Percentiles rank a stretch among this genome's conserved stretches.
Evolutionary conservation across 2,329 filamentous ascomycete genomes (phyloP).

Genomic region (Nothopassalora personata): DNA sequence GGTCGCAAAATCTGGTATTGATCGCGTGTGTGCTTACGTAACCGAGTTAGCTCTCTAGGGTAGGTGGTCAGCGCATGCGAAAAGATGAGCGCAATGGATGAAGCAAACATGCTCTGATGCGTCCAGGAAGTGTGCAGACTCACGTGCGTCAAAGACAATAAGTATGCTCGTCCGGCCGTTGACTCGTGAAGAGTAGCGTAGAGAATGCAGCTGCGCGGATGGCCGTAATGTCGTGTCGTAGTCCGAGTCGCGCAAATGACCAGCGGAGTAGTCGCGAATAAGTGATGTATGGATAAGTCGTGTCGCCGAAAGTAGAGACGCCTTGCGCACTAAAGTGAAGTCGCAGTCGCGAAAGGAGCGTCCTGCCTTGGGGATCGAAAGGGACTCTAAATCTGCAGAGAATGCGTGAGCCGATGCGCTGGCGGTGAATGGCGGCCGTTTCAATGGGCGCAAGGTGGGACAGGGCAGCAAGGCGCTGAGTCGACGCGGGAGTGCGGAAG

Average conservation of each 20-base stretch:
- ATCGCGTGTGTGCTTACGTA: constrained; percentile 21
- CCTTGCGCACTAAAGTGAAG: constrained; percentile 9
- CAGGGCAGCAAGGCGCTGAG: constrained; percentile 5
- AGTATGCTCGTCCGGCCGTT: constrained; percentile 32
- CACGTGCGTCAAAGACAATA: constrained; percentile 25
- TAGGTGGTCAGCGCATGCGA: constrained; percentile 10
- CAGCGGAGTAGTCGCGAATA: not conserved
- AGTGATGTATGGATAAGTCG: constrained; percentile 6
- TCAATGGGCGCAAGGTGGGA: constrained; percentile 11
- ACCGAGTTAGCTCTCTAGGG: constrained; percentile 12
- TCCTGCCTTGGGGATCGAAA: constrained; percentile 12
- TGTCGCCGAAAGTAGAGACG: constrained; percentile 14
- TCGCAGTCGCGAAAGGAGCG: constrained; percentile 13
- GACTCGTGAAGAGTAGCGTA: constrained; percentile 20
- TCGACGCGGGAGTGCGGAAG: constrained; percentile 13
- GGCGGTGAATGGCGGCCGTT: constrained; percentile 9
- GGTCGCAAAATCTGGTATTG: constrained; percentile 13
- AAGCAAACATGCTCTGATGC: not conserved
- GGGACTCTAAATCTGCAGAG: constrained; percentile 19
- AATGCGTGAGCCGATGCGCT: constrained; percentile 16
- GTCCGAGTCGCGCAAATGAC: not conserved
- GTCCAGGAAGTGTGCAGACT: constrained; percentile 8
- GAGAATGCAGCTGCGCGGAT: constrained; percentile 20
- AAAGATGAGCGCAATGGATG: constrained; percentile 1
- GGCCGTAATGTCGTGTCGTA: constrained; percentile 11